Conservation (phyloP, 108 stramenopile genomes). For the Ochromonas danica region DNA sequence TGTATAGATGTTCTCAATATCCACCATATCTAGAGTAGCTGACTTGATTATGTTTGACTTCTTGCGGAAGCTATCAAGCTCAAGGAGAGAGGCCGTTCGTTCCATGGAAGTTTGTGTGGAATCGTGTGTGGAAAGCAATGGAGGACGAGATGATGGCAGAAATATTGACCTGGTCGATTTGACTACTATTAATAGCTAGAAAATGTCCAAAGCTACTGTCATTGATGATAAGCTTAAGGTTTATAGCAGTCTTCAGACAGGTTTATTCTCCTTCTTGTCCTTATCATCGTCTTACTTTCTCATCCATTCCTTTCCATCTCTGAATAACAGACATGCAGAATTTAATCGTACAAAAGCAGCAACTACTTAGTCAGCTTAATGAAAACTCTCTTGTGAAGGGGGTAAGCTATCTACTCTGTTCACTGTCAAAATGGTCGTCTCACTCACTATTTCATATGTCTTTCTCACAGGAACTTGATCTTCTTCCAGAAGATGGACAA, state of each 20-base stretch:
- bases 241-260: not conserved
- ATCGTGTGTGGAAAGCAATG: too few relatives aligned
- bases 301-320: not conserved
- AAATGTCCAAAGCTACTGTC: too few relatives aligned
- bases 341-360: not conserved
- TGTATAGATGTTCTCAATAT: too few relatives aligned
- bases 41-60: too few relatives aligned
- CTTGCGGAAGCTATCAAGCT: too few relatives aligned
- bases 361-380: conserved; percentile 30
- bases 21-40: too few relatives aligned
- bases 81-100: too few relatives aligned
- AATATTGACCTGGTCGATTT: too few relatives aligned
- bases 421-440: not conserved
- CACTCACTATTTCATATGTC: not conserved
- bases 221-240: conserved; percentile 22
- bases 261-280: not conserved
- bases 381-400: conserved; percentile 43
- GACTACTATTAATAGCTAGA: too few relatives aligned
- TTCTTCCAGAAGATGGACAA: conserved; percentile 41
- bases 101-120: too few relatives aligned
- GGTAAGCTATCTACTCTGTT: not conserved
- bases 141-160: too few relatives aligned
- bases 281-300: not conserved
- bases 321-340: conserved; percentile 4
- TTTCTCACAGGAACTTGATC: conserved; percentile 33